Base-by-base conservation (phyloP, 2,329 filamentous ascomycete genomes). In the Falciphora oryzae region DNA sequence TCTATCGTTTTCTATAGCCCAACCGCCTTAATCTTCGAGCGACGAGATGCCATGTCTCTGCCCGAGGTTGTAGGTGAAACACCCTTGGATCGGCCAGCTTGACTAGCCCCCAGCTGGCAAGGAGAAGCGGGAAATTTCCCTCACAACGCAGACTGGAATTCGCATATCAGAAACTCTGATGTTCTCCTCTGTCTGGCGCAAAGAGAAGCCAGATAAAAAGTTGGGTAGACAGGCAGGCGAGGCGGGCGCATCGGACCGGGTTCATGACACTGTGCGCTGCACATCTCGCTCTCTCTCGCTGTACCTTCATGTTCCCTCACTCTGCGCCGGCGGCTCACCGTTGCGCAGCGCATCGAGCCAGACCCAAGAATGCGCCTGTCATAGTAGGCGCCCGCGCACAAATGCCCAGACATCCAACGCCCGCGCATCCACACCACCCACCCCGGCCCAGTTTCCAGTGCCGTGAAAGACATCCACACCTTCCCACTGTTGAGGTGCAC, bases 41-140 rank as follows among this genome's bases (percentile, higher is more conserved):
- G n/a, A 25, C 44, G 44, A 53, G 8, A 53, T 53, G 22, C 18
- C 44, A 7, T 58, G 57, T 58, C 57, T 58, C 27, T 58, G 57
- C 57, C 18, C 57, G 27, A 58, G 57, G 25, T 53, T 60, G 58
- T 31, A 60, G 38, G 58, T 63, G 62, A 63, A 63, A 63, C 62
- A 63, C 57, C 62, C 56, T 53, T 53, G 44, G 44, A 25, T 25
- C 22, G 44, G 22, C 44, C 44, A 10, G 44, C n/a, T 53, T n/a
- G 22, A 53, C 44, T 53, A 53, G 44, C 44, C 44, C 44, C 18
- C 57, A 29, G 57, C 57, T 11, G 27, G 18, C 57, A 27, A 58
- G 13, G 29, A 18, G 27, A 58, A 58, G 16, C 57, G 16, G 25
- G 25, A 58, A 31, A 58, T 28, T 44, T 25, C 44, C 44, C 22